Evolutionary conservation across 2,329 filamentous ascomycete genomes (phyloP).

Genomic region (Phaeosphaeria sp.): DNA sequence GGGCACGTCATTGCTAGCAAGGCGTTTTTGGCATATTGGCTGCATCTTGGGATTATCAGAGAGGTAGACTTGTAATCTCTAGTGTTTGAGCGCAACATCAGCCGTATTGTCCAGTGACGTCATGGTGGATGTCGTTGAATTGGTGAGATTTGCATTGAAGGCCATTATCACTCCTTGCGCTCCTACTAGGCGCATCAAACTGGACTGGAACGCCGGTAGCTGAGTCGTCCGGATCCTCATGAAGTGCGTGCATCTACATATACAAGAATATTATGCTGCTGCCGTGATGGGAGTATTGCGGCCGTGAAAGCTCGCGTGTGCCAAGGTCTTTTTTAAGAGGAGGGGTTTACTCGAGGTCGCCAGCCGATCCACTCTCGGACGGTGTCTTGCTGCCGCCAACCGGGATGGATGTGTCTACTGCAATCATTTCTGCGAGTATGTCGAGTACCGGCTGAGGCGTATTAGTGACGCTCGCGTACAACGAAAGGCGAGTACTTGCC

Average conservation of each 20-base stretch:
- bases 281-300: conserved; percentile 28
- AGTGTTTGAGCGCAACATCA: conserved; percentile 43
- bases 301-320: conserved; percentile 17
- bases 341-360: conserved; percentile 40
- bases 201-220: conserved; percentile 36
- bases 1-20: conserved; percentile 45
- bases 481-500: conserved; percentile 57
- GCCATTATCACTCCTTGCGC: conserved; percentile 28
- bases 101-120: conserved; percentile 29
- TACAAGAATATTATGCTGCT: conserved; percentile 45
- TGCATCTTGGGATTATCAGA: conserved; percentile 17
- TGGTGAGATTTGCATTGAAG: conserved; percentile 22
- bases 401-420: conserved; percentile 74
- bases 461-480: conserved; percentile 18
- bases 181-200: conserved; percentile 22
- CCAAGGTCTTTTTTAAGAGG: conserved; percentile 10
- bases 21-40: conserved; percentile 46
- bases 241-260: conserved; percentile 38
- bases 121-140: conserved; percentile 13
- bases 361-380: conserved; percentile 43
- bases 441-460: conserved; percentile 79
- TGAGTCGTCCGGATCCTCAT: conserved; percentile 22
- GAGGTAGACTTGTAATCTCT: conserved; percentile 36
- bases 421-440: conserved; percentile 97
- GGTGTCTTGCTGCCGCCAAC: conserved; percentile 46